phyloP scores from a whole-genome alignment of 1,284 basidiomycete genomes.

The Trichosporon asahii region DNA sequence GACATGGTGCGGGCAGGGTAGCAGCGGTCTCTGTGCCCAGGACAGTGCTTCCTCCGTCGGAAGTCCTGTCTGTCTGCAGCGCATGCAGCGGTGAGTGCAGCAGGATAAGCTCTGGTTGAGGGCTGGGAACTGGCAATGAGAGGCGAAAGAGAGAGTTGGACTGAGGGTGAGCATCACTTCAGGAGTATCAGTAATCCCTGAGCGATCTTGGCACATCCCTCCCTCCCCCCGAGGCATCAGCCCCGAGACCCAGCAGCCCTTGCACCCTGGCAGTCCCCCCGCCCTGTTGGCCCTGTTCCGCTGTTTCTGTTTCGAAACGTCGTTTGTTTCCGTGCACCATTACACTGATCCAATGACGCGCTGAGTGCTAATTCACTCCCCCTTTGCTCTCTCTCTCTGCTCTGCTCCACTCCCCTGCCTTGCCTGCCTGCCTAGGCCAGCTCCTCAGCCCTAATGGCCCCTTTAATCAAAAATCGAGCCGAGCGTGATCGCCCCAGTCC shows the following conservation, averaged over 20 bases:
- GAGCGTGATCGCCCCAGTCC: background rate
- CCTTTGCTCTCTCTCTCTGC: no score
- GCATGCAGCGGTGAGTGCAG: no score
- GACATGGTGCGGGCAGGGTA: no score
- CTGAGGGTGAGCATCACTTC: no score
- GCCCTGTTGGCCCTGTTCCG: background rate
- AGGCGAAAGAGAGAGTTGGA: no score
- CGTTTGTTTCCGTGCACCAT: background rate
- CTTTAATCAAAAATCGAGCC: background rate
- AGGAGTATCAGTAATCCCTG: background rate
- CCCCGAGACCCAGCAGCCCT: no score
- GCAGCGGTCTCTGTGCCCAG: no score
- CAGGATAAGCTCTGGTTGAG: background rate
- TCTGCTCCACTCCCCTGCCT: background rate
- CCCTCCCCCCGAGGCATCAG: no score
- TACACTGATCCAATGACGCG: background rate
- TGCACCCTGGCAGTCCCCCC: background rate
- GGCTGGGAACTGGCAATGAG: background rate
- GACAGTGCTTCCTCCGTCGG: no score
- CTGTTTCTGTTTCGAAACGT: slow-evolving; percentile 11
- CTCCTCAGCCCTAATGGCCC: no score
- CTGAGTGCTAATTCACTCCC: no score
- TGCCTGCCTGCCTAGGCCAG: background rate
- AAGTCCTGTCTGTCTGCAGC: no score
- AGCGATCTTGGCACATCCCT: background rate